A percentile compares a stretch with the other conserved stretches of the same genome.
Conservation (phyloP, 2,329 filamentous ascomycete genomes). For the Metarhizium rileyi region DNA sequence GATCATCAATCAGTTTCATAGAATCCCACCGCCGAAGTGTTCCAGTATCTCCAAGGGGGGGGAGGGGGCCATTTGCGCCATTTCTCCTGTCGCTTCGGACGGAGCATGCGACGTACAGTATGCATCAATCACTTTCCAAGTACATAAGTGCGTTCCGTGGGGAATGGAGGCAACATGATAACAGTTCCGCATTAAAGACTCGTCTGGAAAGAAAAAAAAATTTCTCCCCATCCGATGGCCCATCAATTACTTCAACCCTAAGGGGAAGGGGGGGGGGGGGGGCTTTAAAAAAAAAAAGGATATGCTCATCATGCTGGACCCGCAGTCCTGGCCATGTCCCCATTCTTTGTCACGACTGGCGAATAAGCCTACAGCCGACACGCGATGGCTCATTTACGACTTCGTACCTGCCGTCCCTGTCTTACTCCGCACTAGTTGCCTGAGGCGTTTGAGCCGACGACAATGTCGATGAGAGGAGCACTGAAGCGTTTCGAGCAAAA, state of each 20-base stretch:
- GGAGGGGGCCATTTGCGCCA: not conserved
- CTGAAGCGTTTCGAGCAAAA: not conserved
- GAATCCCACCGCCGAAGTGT: no score
- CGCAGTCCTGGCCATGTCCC: not conserved
- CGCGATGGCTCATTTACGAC: conserved; percentile 1
- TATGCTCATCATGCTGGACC: not conserved
- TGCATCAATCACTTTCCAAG: no score
- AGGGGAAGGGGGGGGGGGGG: not conserved
- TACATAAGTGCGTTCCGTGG: no score
- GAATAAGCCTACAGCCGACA: not conserved
- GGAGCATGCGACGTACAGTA: no score
- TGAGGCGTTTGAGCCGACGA: not conserved
- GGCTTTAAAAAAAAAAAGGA: not conserved
- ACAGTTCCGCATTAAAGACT: not conserved
- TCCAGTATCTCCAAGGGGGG: no score
- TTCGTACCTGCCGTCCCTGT: not conserved
- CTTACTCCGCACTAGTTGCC: not conserved
- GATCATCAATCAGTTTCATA: no score
- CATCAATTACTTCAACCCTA: not conserved
- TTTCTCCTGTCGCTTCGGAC: not conserved
- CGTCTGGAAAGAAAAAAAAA: not conserved
- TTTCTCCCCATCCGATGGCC: not conserved
- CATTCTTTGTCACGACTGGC: not conserved
- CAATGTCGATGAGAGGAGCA: not conserved
- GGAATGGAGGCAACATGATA: no score